Evolutionary conservation across 108 stramenopile genomes (phyloP), one percentile per base, ranked within the genome.

Genomic region (Pseudonitzschia pungens): DNA sequence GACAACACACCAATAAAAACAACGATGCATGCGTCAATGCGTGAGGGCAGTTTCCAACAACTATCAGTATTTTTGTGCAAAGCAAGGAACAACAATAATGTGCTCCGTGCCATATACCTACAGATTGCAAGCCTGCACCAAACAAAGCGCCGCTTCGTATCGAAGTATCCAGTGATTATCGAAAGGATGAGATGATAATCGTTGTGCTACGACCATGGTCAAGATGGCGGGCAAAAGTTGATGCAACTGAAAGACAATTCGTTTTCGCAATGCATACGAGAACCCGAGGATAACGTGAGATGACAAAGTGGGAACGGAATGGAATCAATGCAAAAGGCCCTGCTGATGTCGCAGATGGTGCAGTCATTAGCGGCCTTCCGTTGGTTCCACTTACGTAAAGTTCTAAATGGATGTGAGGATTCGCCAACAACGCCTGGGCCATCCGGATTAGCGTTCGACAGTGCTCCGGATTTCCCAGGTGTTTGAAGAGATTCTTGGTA

Each of bases 361-460:
- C 24, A 22, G 7, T 55, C 45, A 12, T 18, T 11, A n/a, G 45
- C 14, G 1, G 16, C 41, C 0, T 40, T 68, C 29, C 41, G 4
- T 21, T 41, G 41, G 10, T 27, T 43, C 59, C 18, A 76, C 85
- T 73, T 74, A 86, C 77, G 64, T 94, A 87, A 63, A 92, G 73
- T 81, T 94, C 93, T 67, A 94, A 69, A 81, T 94, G 93, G 74
- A 94, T 70, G 67, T 81, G 69, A 1, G 85, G 81, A 83, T 94
- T 94, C 15, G 65, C 69, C 57, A 94, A 68, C 68, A 94, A 71
- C 2, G 90, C 83, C 73, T 79, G 77, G 67, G 81, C 76, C 66
- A 94, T 71, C 60, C 84, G 76, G 16, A 94, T 73, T 48, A 93
- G 70, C 12, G 83, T 81, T 26, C 86, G 73, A 41, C 85, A 88